Percentiles rank a stretch among this genome's conserved stretches.
phyloP scores from a whole-genome alignment of 139 green algal species.

The Closterium sp. region DNA sequence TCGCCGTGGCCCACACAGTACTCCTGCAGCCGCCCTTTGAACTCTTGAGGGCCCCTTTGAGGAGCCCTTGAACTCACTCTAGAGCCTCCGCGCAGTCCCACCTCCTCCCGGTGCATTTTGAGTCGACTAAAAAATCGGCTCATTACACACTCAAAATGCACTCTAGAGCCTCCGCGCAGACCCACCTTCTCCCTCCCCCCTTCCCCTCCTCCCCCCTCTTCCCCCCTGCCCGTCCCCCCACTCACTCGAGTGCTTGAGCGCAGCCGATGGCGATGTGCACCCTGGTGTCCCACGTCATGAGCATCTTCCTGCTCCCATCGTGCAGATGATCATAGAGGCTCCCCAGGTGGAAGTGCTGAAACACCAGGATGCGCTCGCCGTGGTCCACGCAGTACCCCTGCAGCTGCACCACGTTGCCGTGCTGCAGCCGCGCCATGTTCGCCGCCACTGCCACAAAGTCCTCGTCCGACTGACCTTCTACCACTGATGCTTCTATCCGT shows the following conservation, averaged over 20 bases:
- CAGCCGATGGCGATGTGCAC: constrained; percentile 22
- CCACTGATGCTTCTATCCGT: constrained; percentile 4
- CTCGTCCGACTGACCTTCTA: constrained; percentile 13
- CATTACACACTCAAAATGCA: no score
- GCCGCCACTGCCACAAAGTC: constrained; percentile 21
- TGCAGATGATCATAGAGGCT: constrained; percentile 27
- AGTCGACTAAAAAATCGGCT: no score
- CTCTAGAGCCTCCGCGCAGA: no score
- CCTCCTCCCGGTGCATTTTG: no score
- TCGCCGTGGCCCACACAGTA: constrained; percentile 11
- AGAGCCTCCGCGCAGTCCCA: no score
- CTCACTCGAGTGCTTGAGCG: constrained; percentile 20
- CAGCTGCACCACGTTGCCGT: constrained; percentile 2
- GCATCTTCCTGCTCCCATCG: not conserved
- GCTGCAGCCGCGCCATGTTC: constrained; percentile 24
- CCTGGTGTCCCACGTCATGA: constrained; percentile 26
- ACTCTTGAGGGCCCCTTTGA: no score
- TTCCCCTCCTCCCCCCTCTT: not conserved
- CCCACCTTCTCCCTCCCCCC: not conserved
- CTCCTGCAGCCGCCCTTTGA: not conserved
- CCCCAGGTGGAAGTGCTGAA: not conserved
- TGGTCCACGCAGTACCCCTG: constrained; percentile 27
- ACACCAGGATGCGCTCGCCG: constrained; percentile 15
- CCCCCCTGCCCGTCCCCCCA: not conserved
- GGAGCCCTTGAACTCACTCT: no score